phyloP scores from a whole-genome alignment of 2,329 filamentous ascomycete genomes.

The Penicillium sp. region DNA sequence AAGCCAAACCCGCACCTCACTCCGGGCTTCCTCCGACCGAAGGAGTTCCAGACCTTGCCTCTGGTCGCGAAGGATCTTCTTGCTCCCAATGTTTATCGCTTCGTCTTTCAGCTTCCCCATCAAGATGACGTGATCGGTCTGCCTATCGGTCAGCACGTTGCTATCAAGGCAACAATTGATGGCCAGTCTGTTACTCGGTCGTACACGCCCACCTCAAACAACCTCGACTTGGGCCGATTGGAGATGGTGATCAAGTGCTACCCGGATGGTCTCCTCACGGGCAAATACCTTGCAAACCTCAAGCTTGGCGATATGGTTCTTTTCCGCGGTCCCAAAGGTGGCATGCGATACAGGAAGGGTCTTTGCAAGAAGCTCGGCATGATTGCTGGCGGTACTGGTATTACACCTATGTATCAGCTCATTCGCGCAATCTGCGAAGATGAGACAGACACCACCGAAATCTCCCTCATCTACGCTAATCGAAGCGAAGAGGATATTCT shows the following conservation, averaged over 20 bases:
- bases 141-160: slow-evolving; percentile 60
- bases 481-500: slow-evolving; percentile 61
- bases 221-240: slow-evolving; percentile 34
- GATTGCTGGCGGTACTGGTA: slow-evolving; percentile 44
- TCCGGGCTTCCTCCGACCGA: slow-evolving; percentile 54
- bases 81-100: slow-evolving; percentile 40
- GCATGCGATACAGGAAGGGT: slow-evolving; percentile 33
- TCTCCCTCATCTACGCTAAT: slow-evolving; percentile 63
- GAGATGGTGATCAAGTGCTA: slow-evolving; percentile 42
- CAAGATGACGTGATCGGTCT: slow-evolving; percentile 52
- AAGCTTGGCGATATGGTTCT: slow-evolving; percentile 35
- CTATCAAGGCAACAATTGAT: slow-evolving; percentile 52
- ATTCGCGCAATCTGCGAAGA: slow-evolving; percentile 66
- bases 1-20: slow-evolving; percentile 42
- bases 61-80: slow-evolving; percentile 35
- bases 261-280: slow-evolving; percentile 36
- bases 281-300: slow-evolving; percentile 34
- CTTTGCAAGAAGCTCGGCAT: slow-evolving; percentile 39
- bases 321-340: slow-evolving; percentile 41
- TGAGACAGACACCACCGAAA: slow-evolving; percentile 57
- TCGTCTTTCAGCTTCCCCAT: slow-evolving; percentile 53
- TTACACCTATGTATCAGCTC: slow-evolving; percentile 61
- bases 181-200: slow-evolving; percentile 52
- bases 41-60: slow-evolving; percentile 51
- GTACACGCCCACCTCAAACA: slow-evolving; percentile 53